A percentile compares a stretch with the other conserved stretches of the same genome.
phyloP scores from a whole-genome alignment of 2,329 filamentous ascomycete genomes.

The Fusarium sp. region DNA sequence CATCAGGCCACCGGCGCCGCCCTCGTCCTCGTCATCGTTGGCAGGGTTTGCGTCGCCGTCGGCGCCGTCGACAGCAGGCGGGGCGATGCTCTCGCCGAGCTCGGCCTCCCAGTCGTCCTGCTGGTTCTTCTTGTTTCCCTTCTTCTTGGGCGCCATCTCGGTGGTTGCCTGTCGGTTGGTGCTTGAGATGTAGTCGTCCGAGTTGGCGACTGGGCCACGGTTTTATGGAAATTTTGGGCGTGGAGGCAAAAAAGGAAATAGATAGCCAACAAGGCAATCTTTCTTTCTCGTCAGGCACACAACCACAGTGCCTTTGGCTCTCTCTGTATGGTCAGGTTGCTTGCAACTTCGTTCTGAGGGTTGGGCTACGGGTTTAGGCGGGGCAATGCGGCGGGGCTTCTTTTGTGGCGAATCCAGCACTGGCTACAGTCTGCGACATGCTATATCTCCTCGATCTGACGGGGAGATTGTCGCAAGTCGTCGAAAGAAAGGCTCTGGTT shows the following conservation, averaged over 20 bases:
- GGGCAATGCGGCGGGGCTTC: slow-evolving; percentile 34
- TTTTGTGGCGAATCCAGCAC: slow-evolving; percentile 45
- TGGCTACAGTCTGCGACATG: slow-evolving; percentile 32
- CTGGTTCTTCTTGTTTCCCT: slow-evolving; percentile 81
- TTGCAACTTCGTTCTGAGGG: slow-evolving; percentile 12
- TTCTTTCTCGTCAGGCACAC: slow-evolving; percentile 16
- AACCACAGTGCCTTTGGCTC: slow-evolving; percentile 23
- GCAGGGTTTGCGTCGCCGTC: slow-evolving; percentile 59
- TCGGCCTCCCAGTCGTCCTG: slow-evolving; percentile 96
- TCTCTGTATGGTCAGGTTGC: slow-evolving; percentile 34
- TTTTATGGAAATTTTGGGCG: slow-evolving; percentile 31
- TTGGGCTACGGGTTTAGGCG: slow-evolving; percentile 36
- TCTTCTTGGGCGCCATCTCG: slow-evolving; percentile 94
- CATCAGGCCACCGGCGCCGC: slow-evolving; percentile 75
- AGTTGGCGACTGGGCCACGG: slow-evolving; percentile 32
- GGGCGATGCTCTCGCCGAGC: slow-evolving; percentile 80
- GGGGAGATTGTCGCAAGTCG: slow-evolving; percentile 1
- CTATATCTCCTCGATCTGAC: slow-evolving; percentile 17
- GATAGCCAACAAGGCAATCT: slow-evolving; percentile 28
- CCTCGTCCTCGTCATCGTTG: slow-evolving; percentile 65
- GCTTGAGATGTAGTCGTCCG: slow-evolving; percentile 39
- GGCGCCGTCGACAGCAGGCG: slow-evolving; percentile 60
- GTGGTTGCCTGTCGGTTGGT: slow-evolving; percentile 35
- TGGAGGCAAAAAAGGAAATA: slow-evolving; percentile 16
- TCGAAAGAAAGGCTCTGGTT: background rate